phyloP scores from a whole-genome alignment of 2,329 filamentous ascomycete species.

The Mycosphaerelloides madeirae region DNA sequence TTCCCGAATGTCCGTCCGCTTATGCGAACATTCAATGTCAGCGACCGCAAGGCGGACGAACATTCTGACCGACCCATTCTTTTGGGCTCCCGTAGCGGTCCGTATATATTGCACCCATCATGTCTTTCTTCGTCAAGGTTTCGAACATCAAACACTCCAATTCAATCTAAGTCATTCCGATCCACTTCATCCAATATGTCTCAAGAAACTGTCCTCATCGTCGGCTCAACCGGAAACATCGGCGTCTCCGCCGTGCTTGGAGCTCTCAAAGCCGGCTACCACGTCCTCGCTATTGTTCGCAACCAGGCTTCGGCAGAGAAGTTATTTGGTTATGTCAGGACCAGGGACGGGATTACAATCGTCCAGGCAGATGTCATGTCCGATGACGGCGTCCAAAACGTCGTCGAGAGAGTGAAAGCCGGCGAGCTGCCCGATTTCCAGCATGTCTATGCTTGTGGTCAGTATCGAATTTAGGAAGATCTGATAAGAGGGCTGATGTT shows the following conservation, averaged over 20 bases:
- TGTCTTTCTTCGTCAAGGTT: too few species aligned
- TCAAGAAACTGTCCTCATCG: conserved; percentile 33
- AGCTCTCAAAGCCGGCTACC: conserved; percentile 27
- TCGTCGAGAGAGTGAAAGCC: conserved; percentile 34
- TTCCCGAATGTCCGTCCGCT: too few species aligned
- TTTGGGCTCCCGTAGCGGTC: too few species aligned
- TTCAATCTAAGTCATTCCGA: too few species aligned
- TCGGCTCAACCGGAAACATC: conserved; percentile 40
- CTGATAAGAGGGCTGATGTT: neutral
- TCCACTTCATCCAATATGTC: too few species aligned
- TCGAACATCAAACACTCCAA: too few species aligned
- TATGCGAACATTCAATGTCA: too few species aligned
- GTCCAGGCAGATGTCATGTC: conserved; percentile 34
- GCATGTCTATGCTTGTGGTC: conserved; percentile 36
- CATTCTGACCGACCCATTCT: too few species aligned
- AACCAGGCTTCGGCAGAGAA: conserved; percentile 35
- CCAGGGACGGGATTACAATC: conserved; percentile 29
- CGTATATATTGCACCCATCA: too few species aligned
- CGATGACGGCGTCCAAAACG: conserved; percentile 29
- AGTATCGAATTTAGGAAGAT: neutral
- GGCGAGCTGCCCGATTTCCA: conserved; percentile 38
- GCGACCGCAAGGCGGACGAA: too few species aligned
- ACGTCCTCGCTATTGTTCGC: conserved; percentile 37
- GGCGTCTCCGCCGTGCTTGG: conserved; percentile 33
- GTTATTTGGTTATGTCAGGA: conserved; percentile 30